Evolutionary conservation across 306 rosid genomes (phyloP), one percentile per base, ranked within the genome.

Genomic region (Casuarina cunninghamiana): DNA sequence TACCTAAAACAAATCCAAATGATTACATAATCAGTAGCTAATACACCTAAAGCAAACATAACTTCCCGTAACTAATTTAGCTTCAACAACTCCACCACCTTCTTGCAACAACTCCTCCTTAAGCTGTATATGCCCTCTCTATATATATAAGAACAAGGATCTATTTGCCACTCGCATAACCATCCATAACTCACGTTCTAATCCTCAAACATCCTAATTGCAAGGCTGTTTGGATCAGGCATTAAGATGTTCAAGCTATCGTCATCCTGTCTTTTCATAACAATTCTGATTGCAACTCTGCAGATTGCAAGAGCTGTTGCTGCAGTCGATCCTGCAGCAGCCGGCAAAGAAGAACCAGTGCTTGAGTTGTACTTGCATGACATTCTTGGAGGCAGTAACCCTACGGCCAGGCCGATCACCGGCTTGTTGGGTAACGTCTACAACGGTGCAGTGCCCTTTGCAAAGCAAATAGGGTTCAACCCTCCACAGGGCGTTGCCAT

Each of bases 301-400:
- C 81, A 72, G 53, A 53, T 46, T 35, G 51, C 65, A 54, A 78
- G 65, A 0, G 21, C 17, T 48, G 69, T 55, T 57, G 74, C 78
- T 57, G 75, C 89, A 75, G 80, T 79, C 51, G 83, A 44, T 46
- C 75, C 85, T 5, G 82, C 73, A 43, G 53, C 15, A 51, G 74
- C 65, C 15, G 51, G 75, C 39, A 77, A 71, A 41, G 51, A 76
- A 15, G 86, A 80, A 61, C 80, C 84, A n/a, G 50, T 78, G 42
- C 84, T 88, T 61, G 87, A 83, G 57, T 68, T 85, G 45, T 88
- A 85, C 81, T 78, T 88, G 87, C 87, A 88, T 53, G 91, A 85
- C 84, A 81, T 85, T 74, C 80, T 85, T 12, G 91, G 89, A 10
- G 87, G 91, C n/a, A 83, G 72, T 68, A 80, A 49, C 82, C 87